A percentile compares a stretch with the other conserved stretches of the same genome.
Conservation (phyloP, 2,329 filamentous ascomycete species). For the Botrytis sinoallii region DNA sequence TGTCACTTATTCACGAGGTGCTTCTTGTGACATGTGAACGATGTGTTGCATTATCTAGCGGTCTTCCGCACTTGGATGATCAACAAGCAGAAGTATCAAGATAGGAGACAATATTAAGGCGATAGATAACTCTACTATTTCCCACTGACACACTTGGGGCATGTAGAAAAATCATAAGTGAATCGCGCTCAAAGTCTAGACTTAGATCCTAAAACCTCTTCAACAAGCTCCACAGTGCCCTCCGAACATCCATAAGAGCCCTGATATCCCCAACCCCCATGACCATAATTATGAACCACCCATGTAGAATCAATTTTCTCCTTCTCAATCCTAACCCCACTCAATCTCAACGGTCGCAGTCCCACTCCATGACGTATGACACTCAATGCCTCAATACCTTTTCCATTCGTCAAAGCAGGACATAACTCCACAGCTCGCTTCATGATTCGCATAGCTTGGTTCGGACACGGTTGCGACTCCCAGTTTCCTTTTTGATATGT, state of each 20-base stretch:
- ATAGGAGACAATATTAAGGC: background rate
- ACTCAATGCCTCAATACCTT: constrained; percentile 60
- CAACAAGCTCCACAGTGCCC: constrained; percentile 63
- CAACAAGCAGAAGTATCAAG: no score
- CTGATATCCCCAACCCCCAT: constrained; percentile 62
- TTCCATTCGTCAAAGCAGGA: constrained; percentile 52
- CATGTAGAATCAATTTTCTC: constrained; percentile 54
- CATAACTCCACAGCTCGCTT: constrained; percentile 57
- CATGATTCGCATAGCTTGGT: constrained; percentile 65
- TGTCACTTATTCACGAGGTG: background rate
- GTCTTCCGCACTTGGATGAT: background rate
- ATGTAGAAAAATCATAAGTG: background rate
- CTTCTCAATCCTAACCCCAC: constrained; percentile 60
- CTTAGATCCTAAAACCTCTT: constrained; percentile 42
- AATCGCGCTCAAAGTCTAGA: constrained; percentile 25
- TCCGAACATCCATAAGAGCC: constrained; percentile 67
- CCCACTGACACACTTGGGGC: background rate
- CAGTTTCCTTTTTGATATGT: constrained; percentile 63
- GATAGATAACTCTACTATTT: background rate
- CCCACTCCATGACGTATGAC: constrained; percentile 67
- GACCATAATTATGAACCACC: constrained; percentile 61
- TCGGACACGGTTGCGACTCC: constrained; percentile 61
- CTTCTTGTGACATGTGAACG: no score
- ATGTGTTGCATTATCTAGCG: background rate
- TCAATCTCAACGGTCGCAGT: constrained; percentile 58